Evolutionary conservation across 768 basidiomycete species (phyloP).

Genomic region (Termitomyces sp.): DNA sequence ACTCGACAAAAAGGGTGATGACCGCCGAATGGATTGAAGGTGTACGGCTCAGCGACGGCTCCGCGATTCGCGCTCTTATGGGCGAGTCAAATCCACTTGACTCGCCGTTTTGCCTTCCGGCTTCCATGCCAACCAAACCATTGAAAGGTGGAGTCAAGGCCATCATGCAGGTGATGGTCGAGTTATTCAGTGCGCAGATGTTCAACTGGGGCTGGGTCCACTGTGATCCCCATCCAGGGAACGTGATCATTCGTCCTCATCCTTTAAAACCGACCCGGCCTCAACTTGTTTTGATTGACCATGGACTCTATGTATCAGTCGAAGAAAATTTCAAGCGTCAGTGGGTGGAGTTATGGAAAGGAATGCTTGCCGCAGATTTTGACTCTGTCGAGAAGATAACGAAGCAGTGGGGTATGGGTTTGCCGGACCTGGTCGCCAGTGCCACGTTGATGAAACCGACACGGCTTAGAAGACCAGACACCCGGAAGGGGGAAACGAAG

Average conservation of each 20-base stretch:
- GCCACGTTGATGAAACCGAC: conserved; percentile 66
- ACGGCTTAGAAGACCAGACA: conserved; percentile 26
- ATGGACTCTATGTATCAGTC: conserved; percentile 82
- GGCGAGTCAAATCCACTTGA: conserved; percentile 31
- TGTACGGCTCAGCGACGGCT: conserved; percentile 63
- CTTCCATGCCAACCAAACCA: conserved; percentile 25
- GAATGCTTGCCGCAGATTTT: conserved; percentile 53
- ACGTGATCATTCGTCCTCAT: conserved; percentile 66
- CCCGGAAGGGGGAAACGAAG: conserved; percentile 17
- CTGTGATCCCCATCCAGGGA: conserved; percentile 74
- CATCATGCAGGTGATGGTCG: conserved; percentile 84
- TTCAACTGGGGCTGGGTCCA: conserved; percentile 91
- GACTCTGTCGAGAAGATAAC: conserved; percentile 45
- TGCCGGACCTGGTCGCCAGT: conserved; percentile 70
- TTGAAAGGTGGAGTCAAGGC: conserved; percentile 56
- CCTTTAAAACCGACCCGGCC: conserved; percentile 37
- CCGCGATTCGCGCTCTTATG: conserved; percentile 51
- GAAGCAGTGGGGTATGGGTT: conserved; percentile 59
- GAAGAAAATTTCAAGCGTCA: conserved; percentile 62
- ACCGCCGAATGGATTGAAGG: conserved; percentile 85
- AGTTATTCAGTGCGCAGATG: conserved; percentile 84
- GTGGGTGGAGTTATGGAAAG: conserved; percentile 76
- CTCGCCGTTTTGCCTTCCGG: conserved; percentile 14
- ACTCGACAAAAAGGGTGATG: conserved; percentile 73
- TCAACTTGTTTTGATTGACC: conserved; percentile 84